Conservation (phyloP, 108 stramenopile genomes). For the Nitzschia palea region DNA sequence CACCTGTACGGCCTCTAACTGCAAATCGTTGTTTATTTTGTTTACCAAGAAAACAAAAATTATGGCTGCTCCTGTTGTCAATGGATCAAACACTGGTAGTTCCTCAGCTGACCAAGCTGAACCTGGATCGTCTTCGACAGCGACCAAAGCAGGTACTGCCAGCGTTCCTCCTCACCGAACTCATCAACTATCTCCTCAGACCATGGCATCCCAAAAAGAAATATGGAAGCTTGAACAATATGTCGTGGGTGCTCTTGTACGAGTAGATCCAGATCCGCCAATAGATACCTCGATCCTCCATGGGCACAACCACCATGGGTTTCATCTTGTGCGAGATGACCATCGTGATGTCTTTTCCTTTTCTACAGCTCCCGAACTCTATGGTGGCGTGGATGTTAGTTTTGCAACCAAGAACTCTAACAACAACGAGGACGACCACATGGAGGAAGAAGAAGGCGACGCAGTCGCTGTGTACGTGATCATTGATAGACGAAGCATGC, state of each 20-base stretch:
- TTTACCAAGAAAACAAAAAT: too few species aligned
- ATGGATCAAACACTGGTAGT: too few species aligned
- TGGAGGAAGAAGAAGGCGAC: constrained; percentile 17
- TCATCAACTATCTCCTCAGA: too few species aligned
- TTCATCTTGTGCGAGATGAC: constrained; percentile 9
- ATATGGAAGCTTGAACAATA: constrained; percentile 28
- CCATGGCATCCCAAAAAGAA: constrained; percentile 6
- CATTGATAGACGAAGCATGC: constrained; percentile 31
- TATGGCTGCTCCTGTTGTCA: too few species aligned
- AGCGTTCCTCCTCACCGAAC: background rate
- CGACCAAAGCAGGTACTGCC: too few species aligned
- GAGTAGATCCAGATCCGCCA: constrained; percentile 16
- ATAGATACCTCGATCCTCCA: background rate
- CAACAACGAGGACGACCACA: background rate
- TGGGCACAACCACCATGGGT: background rate
- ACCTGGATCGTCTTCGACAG: too few species aligned
- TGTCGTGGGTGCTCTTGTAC: constrained; percentile 15
- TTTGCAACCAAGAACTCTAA: constrained; percentile 18
- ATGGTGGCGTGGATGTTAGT: constrained; percentile 73
- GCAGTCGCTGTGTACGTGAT: constrained; percentile 73
- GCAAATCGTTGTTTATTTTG: too few species aligned
- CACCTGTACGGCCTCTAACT: too few species aligned
- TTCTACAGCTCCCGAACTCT: constrained; percentile 21
- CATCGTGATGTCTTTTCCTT: constrained; percentile 13
- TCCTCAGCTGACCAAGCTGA: too few species aligned